Evolutionary conservation across 345 rosid genomes (phyloP).

Genomic region (Cardamine resedifolia): DNA sequence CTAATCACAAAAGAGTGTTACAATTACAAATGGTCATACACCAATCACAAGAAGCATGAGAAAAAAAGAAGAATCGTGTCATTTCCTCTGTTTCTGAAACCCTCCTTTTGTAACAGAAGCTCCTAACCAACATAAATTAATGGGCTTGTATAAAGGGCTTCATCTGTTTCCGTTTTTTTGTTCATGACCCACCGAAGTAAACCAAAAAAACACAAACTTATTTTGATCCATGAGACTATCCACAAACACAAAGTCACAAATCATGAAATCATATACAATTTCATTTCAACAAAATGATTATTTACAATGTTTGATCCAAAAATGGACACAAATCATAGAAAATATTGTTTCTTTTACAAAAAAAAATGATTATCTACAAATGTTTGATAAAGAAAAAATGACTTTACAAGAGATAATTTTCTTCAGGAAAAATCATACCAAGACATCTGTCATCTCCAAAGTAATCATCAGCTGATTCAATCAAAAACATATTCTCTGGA

Average conservation of each 20-base stretch:
- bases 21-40: too few species aligned
- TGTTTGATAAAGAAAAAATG: constrained; percentile 13
- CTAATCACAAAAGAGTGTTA: too few species aligned
- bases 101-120: neutral
- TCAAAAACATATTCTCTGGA: constrained; percentile 38
- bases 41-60: neutral
- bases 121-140: neutral
- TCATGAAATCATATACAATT: neutral
- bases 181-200: neutral
- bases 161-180: neutral
- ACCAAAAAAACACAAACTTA: neutral
- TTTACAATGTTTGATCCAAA: too few species aligned
- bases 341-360: neutral
- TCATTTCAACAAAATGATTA: too few species aligned
- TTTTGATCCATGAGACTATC: neutral
- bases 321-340: neutral
- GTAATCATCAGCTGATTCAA: constrained; percentile 14
- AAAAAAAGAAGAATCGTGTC: neutral
- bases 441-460: constrained; percentile 19
- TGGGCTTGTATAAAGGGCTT: neutral
- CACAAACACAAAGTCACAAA: neutral
- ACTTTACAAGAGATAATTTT: constrained; percentile 18
- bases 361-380: neutral
- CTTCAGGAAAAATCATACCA: constrained; percentile 33
- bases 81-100: neutral